These are phyloP conservation scores for Candida odintsovae DNA, from an alignment of 805 yeast genomes.

Conservation along the genomic window DNA sequence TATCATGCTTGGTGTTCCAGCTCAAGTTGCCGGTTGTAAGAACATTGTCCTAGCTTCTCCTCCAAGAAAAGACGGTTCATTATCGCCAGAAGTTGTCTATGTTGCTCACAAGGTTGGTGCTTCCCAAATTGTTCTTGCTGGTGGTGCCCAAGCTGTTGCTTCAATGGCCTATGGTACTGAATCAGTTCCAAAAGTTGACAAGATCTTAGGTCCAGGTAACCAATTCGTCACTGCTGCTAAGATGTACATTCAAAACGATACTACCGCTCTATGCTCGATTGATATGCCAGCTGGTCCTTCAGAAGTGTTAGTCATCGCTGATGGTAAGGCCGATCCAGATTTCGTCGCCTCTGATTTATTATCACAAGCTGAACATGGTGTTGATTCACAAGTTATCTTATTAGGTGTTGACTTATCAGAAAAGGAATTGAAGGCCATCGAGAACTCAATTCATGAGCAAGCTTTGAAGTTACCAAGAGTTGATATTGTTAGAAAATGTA, in stretches of 20 bases:
- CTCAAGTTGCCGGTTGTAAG: conserved; percentile 93
- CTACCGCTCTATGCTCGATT: conserved; percentile 89
- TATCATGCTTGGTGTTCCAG: conserved; percentile 97
- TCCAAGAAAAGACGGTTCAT: conserved; percentile 85
- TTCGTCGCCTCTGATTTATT: conserved; percentile 95
- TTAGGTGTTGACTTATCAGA: conserved; percentile 70
- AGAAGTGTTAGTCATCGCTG: conserved; percentile 95
- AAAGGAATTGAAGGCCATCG: conserved; percentile 59
- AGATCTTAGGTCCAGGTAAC: conserved; percentile 97
- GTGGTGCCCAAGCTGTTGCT: conserved; percentile 99
- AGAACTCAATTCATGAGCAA: conserved; percentile 78
- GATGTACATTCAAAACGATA: conserved; percentile 94
- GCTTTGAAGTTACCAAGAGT: conserved; percentile 84
- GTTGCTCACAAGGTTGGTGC: conserved; percentile 97
- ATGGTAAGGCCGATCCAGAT: conserved; percentile 80
- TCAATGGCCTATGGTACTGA: conserved; percentile 99
- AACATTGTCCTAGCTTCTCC: conserved; percentile 93
- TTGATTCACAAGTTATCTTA: conserved; percentile 94
- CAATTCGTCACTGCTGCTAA: conserved; percentile 99
- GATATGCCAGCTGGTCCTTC: conserved; percentile 99
- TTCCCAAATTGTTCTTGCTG: conserved; percentile 83
- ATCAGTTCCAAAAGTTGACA: conserved; percentile 87
- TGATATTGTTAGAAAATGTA: conserved; percentile 87
- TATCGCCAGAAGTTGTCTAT: conserved; percentile 95
- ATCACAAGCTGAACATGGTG: conserved; percentile 98